These are phyloP conservation scores for Eucalyptus paniculata DNA, from an alignment of 345 rosid species.

Conservation along the genomic window DNA sequence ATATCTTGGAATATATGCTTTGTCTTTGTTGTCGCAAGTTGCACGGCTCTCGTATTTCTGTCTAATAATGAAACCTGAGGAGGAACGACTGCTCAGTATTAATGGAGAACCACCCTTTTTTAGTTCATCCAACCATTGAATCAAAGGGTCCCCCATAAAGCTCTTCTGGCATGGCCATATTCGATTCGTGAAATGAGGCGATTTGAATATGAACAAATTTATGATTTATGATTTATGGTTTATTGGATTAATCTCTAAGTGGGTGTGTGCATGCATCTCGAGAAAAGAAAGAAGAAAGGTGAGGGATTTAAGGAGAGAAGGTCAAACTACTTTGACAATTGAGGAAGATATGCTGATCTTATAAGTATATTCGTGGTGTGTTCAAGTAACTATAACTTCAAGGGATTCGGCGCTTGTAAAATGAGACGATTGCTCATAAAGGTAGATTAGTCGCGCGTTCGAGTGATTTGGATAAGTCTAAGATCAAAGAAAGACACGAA, in stretches of 20 bases:
- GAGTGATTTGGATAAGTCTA: not conserved
- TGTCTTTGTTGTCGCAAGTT: not conserved
- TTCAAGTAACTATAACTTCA: not conserved
- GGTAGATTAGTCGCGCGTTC: not conserved
- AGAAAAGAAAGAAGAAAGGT: not conserved
- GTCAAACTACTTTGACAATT: not conserved
- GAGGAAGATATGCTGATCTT: not conserved
- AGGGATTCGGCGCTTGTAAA: not conserved
- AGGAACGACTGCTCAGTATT: not conserved
- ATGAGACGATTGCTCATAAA: not conserved
- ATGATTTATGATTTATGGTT: not conserved
- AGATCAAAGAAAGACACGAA: not conserved
- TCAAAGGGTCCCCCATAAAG: not conserved
- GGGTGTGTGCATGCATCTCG: not conserved
- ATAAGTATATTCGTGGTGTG: not conserved
- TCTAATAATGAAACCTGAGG: not conserved
- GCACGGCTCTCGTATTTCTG: not conserved
- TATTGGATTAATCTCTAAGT: not conserved
- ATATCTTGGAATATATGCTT: not conserved
- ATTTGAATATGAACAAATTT: not conserved
- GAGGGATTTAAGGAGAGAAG: not conserved
- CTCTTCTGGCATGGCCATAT: not conserved
- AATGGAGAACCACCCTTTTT: not conserved
- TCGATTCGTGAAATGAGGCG: not conserved
- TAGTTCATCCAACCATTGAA: not conserved